A percentile compares a stretch with the other conserved stretches of the same genome.
Conservation (phyloP, 192 early-diverging fungal genomes). For the Backusella parvicylindrica region DNA sequence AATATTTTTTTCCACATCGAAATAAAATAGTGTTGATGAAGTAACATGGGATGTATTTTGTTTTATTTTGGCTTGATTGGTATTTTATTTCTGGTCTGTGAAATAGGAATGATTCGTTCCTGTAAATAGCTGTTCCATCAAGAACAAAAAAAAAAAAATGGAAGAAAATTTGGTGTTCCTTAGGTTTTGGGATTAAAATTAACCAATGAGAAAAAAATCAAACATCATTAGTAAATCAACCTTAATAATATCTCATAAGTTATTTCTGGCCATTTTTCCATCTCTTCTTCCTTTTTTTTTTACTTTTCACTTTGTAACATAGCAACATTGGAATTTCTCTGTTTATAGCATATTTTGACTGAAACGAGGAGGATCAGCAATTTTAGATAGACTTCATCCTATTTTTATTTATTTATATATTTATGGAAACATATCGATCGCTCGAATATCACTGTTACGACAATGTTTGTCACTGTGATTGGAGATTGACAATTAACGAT, state of each 20-base stretch:
- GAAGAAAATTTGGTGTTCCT: neutral
- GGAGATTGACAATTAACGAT: slow-evolving; percentile 15
- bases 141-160: neutral
- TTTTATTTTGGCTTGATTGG: neutral
- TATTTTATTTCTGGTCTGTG: neutral
- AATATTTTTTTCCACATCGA: neutral
- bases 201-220: neutral
- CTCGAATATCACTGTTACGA: slow-evolving; percentile 3
- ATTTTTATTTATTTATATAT: neutral
- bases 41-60: neutral
- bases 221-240: neutral
- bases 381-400: neutral
- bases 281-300: neutral
- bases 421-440: neutral
- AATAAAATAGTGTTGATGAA: neutral
- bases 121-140: neutral
- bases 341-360: neutral
- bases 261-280: neutral
- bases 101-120: neutral
- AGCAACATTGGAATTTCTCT: neutral
- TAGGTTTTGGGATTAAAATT: neutral
- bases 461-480: slow-evolving; percentile 20
- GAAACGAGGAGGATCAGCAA: neutral
- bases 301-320: neutral
- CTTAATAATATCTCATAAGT: neutral